Conservation (phyloP, 495 filamentous ascomycete genomes). For the Neurospora discreta region DNA sequence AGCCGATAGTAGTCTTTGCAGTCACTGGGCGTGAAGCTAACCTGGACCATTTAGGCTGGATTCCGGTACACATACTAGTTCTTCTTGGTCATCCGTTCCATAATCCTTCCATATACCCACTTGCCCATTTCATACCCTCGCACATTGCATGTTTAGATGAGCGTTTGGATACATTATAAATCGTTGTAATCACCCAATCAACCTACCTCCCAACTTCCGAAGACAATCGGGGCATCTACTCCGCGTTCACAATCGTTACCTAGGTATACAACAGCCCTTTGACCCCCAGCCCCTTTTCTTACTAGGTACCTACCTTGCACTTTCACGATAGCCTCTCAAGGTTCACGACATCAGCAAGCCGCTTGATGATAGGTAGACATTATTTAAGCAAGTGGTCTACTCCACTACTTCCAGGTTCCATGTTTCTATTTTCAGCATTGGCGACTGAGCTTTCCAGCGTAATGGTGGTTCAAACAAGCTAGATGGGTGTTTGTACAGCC, state of each 20-base stretch:
- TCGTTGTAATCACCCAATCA: too few species aligned
- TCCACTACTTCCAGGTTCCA: not conserved
- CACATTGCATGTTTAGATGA: not conserved
- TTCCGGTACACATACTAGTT: conserved; percentile 15
- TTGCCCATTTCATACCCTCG: not conserved
- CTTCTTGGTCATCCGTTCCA: not conserved
- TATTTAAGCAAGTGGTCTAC: not conserved
- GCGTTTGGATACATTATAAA: not conserved
- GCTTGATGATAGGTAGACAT: not conserved
- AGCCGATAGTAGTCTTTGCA: not conserved
- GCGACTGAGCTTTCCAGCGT: not conserved
- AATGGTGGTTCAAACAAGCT: not conserved
- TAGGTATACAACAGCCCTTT: too few species aligned
- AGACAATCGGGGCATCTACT: not conserved
- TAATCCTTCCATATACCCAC: not conserved
- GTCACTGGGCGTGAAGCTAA: not conserved
- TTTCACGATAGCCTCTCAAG: not conserved
- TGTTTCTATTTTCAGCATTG: not conserved
- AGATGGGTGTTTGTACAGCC: not conserved
- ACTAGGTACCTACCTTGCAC: too few species aligned
- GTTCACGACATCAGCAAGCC: not conserved
- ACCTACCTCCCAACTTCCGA: too few species aligned
- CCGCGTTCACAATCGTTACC: not conserved
- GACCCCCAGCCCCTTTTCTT: too few species aligned
- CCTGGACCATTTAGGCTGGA: conserved; percentile 2